A percentile compares a stretch with the other conserved stretches of the same genome.
Evolutionary conservation across 352 stramenopile genomes (phyloP).

Genomic region (Globisporangium acanthophoron): DNA sequence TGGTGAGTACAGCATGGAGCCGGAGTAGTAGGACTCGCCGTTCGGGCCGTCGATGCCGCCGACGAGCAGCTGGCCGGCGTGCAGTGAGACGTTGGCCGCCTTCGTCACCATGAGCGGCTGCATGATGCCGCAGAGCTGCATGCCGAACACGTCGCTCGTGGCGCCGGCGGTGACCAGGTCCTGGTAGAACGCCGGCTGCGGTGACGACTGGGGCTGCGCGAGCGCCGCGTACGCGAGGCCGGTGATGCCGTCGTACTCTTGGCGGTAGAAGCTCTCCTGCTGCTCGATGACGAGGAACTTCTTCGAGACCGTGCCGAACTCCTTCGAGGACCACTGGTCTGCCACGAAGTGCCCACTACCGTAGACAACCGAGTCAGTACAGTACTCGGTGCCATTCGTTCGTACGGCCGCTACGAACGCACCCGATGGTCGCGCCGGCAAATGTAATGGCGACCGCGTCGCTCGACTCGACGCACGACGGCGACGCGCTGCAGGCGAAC

Average conservation of each 20-base stretch:
- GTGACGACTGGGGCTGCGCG: slow-evolving; percentile 29
- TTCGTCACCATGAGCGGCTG: slow-evolving; percentile 45
- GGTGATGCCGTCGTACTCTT: slow-evolving; percentile 75
- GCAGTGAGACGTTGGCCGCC: slow-evolving; percentile 38
- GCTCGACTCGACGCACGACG: slow-evolving; percentile 38
- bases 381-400: no score
- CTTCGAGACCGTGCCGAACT: slow-evolving; percentile 52
- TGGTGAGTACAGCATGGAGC: slow-evolving; percentile 73
- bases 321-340: slow-evolving; percentile 54
- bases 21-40: slow-evolving; percentile 53
- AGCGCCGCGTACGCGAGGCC: slow-evolving; percentile 61
- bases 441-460: slow-evolving; percentile 36
- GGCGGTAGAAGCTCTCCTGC: slow-evolving; percentile 69
- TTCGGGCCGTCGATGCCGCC: slow-evolving; percentile 52
- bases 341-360: slow-evolving; percentile 62
- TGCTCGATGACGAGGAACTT: slow-evolving; percentile 70
- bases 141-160: slow-evolving; percentile 56
- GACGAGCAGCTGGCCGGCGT: slow-evolving; percentile 59
- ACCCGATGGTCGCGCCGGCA: slow-evolving; percentile 61
- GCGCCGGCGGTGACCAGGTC: slow-evolving; percentile 35
- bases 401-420: slow-evolving; percentile 9
- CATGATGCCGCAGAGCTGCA: slow-evolving; percentile 77
- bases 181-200: slow-evolving; percentile 50
- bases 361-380: not conserved
- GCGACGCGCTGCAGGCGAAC: slow-evolving; percentile 63